A percentile compares a stretch with the other conserved stretches of the same genome.
Conservation (phyloP, 2,329 filamentous ascomycete genomes). For the Arthrobotrys entomopaga region DNA sequence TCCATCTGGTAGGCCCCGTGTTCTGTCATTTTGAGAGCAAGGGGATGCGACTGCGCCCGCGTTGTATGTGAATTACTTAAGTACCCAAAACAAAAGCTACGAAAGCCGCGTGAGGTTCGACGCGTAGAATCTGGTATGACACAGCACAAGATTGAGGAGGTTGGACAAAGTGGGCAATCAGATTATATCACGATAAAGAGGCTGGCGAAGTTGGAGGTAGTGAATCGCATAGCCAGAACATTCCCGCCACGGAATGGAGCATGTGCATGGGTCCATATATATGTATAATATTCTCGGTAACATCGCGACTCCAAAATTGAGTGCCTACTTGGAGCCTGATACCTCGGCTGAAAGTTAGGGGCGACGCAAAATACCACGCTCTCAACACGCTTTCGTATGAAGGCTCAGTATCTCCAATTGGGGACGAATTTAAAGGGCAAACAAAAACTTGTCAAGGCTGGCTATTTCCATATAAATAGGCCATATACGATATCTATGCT, state of each 20-base stretch:
- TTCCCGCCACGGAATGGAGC: constrained; percentile 13
- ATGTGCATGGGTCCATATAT: constrained; percentile 36
- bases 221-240: constrained; percentile 22
- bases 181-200: constrained; percentile 30
- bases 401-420: too few relatives aligned
- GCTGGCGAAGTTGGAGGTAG: constrained; percentile 6
- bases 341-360: constrained; percentile 51
- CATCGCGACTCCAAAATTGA: constrained; percentile 27
- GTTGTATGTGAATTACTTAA: too few relatives aligned
- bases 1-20: constrained; percentile 50
- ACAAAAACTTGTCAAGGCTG: too few relatives aligned
- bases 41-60: constrained; percentile 1
- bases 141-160: neutral
- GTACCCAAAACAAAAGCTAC: too few relatives aligned
- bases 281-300: constrained; percentile 49
- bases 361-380: constrained; percentile 31
- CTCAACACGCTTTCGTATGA: constrained; percentile 25
- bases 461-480: too few relatives aligned
- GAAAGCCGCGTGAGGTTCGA: too few relatives aligned
- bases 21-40: constrained; percentile 31
- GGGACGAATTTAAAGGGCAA: too few relatives aligned
- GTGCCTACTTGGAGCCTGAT: constrained; percentile 24
- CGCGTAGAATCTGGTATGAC: too few relatives aligned
- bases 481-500: too few relatives aligned
- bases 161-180: constrained; percentile 13